These are phyloP conservation scores for Phaeosphaeriaceae sp. DNA, from an alignment of 2,329 filamentous ascomycete species.

Conservation along the genomic window DNA sequence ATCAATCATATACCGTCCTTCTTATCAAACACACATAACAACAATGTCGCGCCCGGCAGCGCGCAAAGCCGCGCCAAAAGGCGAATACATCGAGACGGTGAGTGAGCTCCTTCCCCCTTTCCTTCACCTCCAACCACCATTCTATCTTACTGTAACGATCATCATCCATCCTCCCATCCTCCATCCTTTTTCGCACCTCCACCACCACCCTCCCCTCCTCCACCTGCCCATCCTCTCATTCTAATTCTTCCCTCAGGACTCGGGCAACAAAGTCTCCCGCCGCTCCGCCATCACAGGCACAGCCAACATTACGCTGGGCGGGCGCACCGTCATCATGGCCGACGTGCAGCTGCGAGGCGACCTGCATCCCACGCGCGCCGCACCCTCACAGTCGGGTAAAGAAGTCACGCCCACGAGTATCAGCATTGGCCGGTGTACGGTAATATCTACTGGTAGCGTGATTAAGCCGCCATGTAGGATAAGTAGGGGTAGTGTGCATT, in stretches of 20 bases:
- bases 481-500: constrained; percentile 76
- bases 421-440: constrained; percentile 89
- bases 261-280: constrained; percentile 96
- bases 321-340: constrained; percentile 91
- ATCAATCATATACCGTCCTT: background rate
- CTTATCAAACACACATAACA: background rate
- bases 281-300: constrained; percentile 91
- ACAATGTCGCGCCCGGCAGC: constrained; percentile 53
- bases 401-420: constrained; percentile 64
- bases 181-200: background rate
- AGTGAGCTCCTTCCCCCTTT: background rate
- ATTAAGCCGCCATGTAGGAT: constrained; percentile 84
- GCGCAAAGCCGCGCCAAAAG: constrained; percentile 71
- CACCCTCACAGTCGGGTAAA: constrained; percentile 38
- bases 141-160: background rate
- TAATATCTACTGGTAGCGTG: constrained; percentile 79
- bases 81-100: constrained; percentile 97
- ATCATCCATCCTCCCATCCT: background rate
- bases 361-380: constrained; percentile 60
- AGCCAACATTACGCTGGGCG: constrained; percentile 96
- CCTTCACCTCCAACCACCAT: background rate
- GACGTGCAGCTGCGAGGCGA: constrained; percentile 95
- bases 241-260: constrained; percentile 69
- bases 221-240: background rate
- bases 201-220: background rate